A percentile compares a stretch with the other conserved stretches of the same genome.
Conservation (phyloP, 352 stramenopile genomes). For the Globisporangium uncinulatum region DNA sequence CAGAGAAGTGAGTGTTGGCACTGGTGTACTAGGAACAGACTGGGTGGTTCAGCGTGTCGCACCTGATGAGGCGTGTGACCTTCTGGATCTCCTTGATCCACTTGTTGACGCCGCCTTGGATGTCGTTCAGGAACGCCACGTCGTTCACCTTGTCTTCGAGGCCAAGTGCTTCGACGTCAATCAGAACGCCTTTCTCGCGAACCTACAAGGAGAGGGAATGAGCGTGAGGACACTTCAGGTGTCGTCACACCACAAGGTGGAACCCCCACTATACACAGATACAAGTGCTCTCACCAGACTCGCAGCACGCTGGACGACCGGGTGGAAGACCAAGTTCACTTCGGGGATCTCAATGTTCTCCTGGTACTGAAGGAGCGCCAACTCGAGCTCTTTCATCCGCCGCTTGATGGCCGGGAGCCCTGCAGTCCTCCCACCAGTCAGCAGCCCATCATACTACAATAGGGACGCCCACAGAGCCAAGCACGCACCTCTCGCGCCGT, state of each 20-base stretch:
- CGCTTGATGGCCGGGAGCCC: constrained; percentile 84
- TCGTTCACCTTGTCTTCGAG: constrained; percentile 82
- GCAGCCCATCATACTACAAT: neutral
- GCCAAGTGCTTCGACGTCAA: constrained; percentile 77
- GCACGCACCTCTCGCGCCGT: constrained; percentile 42
- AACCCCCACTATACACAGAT: too few relatives aligned
- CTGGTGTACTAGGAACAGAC: too few relatives aligned
- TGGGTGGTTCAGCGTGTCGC: neutral
- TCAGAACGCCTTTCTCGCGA: constrained; percentile 64
- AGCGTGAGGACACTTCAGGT: neutral
- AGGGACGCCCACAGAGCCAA: neutral
- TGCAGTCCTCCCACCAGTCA: constrained; percentile 15
- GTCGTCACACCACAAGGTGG: too few relatives aligned
- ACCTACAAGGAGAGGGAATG: constrained; percentile 19
- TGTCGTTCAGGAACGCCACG: constrained; percentile 80
- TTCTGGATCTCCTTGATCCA: constrained; percentile 96
- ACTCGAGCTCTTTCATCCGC: constrained; percentile 92
- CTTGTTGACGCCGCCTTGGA: constrained; percentile 88
- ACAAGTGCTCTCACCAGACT: constrained; percentile 33
- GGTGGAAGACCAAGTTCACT: constrained; percentile 87
- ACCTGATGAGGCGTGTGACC: constrained; percentile 86
- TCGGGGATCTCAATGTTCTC: constrained; percentile 94
- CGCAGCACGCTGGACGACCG: constrained; percentile 79
- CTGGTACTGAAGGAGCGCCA: constrained; percentile 92
- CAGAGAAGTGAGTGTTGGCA: neutral